Base-by-base conservation (phyloP, 257 asterid species). In the Apocynum venetum region DNA sequence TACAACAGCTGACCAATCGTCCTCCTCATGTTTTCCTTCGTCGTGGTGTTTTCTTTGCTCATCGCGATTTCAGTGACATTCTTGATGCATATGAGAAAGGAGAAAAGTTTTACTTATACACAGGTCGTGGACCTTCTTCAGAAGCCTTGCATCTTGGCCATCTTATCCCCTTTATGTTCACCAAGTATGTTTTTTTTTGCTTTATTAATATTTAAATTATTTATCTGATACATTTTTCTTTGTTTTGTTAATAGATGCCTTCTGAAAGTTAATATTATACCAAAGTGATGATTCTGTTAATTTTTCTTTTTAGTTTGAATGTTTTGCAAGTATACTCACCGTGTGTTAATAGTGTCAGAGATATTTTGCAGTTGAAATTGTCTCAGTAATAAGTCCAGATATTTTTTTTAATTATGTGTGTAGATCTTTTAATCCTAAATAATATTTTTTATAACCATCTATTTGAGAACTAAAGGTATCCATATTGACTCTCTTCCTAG, bases 141-240 rank as follows among this genome's bases (percentile, higher is more conserved):
- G 99, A 96, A 85, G 90, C 99, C 19, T 77, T 96, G 89, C 99
- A 96, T 86, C 89, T 96, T 85, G 99, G 99, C 15, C 99, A 96
- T 86, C 91, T 96, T 20, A 82, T 96, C 57, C 99, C 99, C 3
- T 96, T 96, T 72, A 90, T 96, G 99, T 96, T 96, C 84, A 96
- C 98, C 79, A 93, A 89, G 98, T 96, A 86, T 79, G 80, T 66
- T 20, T 74, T 43, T 19, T 12, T 13, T 60, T 61, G 19, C 68
- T 61, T 61, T 61, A 11, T 61, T 61, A 61, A 31, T 55, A 17
- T 12, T 61, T 61, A 35, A 60, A 60, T 60, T 59, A 15, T 60
- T n/a, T 60, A 9, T 8, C 38, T 25, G 8, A 1, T 43, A 25
- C 9, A 15, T 15, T 41, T 68, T 38, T 40, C 49, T 14, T 31